phyloP scores from a whole-genome alignment of 176 grass and related monocot species.

The Ampelocalamus luodianensis region DNA sequence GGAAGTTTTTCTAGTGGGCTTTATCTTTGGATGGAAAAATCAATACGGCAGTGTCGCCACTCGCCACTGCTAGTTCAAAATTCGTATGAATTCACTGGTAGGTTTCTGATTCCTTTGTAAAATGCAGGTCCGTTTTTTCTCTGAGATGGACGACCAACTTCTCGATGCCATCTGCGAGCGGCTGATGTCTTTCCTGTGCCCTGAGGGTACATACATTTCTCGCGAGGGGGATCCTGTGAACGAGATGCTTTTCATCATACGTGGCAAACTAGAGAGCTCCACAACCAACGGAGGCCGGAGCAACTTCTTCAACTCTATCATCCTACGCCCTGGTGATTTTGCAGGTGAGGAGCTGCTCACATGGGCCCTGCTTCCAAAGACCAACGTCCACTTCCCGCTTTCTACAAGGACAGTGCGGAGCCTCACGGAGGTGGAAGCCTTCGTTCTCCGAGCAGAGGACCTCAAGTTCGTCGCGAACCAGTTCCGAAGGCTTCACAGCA shows the following conservation, averaged over 20 bases:
- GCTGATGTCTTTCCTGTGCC: constrained; percentile 75
- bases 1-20: background rate
- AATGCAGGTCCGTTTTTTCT: constrained; percentile 90
- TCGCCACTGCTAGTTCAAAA: background rate
- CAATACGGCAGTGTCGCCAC: background rate
- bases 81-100: background rate
- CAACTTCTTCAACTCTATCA: constrained; percentile 86
- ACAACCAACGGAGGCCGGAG: constrained; percentile 85
- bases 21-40: background rate
- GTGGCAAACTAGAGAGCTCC: constrained; percentile 83
- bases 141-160: constrained; percentile 91
- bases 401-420: constrained; percentile 76
- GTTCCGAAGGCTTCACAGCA: constrained; percentile 91
- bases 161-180: constrained; percentile 86
- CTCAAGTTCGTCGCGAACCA: constrained; percentile 90
- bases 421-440: constrained; percentile 93
- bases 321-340: constrained; percentile 65
- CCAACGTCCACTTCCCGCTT: constrained; percentile 65
- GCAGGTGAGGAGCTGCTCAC: constrained; percentile 88
- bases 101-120: background rate
- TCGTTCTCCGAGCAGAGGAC: constrained; percentile 79
- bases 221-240: constrained; percentile 92
- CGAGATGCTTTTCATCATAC: constrained; percentile 94
- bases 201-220: constrained; percentile 84
- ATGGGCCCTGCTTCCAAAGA: constrained; percentile 89